Evolutionary conservation across 176 grass and related monocot genomes (phyloP), one percentile per base, ranked within the genome.

Genomic region (Raddia distichophylla): DNA sequence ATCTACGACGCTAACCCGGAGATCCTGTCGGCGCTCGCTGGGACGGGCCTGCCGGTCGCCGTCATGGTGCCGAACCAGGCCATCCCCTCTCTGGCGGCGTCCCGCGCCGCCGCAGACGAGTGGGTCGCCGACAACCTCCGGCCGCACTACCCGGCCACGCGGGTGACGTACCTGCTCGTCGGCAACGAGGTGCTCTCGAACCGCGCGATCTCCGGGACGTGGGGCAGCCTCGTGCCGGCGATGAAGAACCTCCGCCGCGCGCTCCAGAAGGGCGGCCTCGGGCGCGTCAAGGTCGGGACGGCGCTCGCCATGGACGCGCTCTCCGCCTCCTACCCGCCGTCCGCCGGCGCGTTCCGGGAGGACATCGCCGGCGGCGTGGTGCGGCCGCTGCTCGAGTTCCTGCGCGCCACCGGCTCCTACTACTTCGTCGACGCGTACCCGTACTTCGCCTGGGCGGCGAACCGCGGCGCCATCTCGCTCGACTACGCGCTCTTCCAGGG

Each of bases 181-280:
- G 92, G 95, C 33, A 98, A 98, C 86, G 95, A 98, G 88, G 81
- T 98, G 45, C 90, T 93, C 13, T 93, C 95, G 5, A n/a, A 98
- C 88, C 70, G 33, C 32, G 86, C 74, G 64, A n/a, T 86, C 37
- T 66, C 80, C 13, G 74, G 48, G 34, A 89, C 90, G 40, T 93
- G 95, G 90, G 64, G 37, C 11, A 14, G 5, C 48, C 20, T 89
- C 78, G 87, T 92, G 46, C 90, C 93, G 3, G 90, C 93, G 15
- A 97, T 97, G 83, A 59, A 34, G 40, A 93, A 97, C 88, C 78
- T 97, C 46, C 86, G 60, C 70, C 73, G 64, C 66, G 63, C 83
- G 16, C 66, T 93, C 79, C 73, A 10, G 45, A 11, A 7, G 20
- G 66, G 2, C 22, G n/a, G 48, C 5, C 8, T 88, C 65, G 62